These are phyloP conservation scores for Microbotryomycetes sp. DNA, from an alignment of 1,284 basidiomycete genomes.

Conservation along the genomic window DNA sequence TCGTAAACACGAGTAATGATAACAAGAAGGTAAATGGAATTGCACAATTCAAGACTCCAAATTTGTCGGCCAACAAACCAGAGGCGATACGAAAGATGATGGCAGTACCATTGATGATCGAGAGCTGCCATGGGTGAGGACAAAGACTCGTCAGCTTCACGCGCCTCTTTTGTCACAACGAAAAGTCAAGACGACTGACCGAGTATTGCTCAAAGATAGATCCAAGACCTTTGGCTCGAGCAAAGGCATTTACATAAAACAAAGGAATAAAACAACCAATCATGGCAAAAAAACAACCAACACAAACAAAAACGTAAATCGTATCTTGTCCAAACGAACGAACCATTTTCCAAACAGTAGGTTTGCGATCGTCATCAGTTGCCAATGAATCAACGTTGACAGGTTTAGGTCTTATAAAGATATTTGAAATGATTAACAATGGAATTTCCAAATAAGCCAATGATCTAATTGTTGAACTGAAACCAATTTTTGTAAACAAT, in stretches of 20 bases:
- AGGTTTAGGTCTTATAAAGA: conserved; percentile 19
- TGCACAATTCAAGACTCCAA: conserved; percentile 23
- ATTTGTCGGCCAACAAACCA: conserved; percentile 22
- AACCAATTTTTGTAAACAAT: conserved; percentile 15
- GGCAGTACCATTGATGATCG: conserved; percentile 27
- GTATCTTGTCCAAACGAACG: not conserved
- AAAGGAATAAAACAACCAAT: conserved; percentile 15
- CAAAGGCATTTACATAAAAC: conserved; percentile 16
- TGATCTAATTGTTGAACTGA: conserved; percentile 12
- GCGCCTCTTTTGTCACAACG: not conserved
- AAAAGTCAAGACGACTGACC: not conserved
- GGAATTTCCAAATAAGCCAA: conserved; percentile 21
- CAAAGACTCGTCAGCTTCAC: not conserved
- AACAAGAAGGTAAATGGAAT: conserved; percentile 17
- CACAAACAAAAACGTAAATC: conserved; percentile 13
- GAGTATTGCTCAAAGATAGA: not conserved
- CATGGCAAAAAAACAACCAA: conserved; percentile 17
- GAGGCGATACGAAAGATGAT: conserved; percentile 19
- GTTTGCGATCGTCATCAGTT: not conserved
- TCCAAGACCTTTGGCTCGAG: not conserved
- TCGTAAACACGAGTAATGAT: conserved; percentile 14
- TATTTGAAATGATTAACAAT: conserved; percentile 24
- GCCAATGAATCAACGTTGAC: not conserved
- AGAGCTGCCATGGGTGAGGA: conserved; percentile 7
- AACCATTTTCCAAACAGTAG: too few species aligned